Base-by-base conservation (phyloP, 2,329 filamentous ascomycete genomes). In the Diplodia seriata region DNA sequence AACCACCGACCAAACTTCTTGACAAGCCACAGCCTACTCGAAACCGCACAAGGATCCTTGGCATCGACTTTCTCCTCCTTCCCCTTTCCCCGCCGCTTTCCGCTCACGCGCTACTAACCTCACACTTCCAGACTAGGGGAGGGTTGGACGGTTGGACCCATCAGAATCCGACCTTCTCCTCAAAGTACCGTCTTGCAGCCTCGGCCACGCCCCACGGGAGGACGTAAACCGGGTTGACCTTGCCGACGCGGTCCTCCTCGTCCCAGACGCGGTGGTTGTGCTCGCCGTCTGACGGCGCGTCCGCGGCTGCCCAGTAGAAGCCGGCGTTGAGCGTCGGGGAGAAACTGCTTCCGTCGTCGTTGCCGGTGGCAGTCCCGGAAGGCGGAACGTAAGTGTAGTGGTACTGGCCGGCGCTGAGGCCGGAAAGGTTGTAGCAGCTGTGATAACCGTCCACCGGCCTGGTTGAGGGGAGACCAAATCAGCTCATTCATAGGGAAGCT, bases 361-460 rank as follows among this genome's bases (percentile, higher is more conserved):
- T 70, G 36, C 57, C 73, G 54, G 78, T 76, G 7, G 78, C 76
- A 5, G 70, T 68, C 66, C n/a, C 43, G n/a, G 74, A 33, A 33
- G 31, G 71, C 26, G 80, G 80, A 4, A 8, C 40, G 71, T 85
- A 85, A 47, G 78, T 79, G 71, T 86, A 86, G 49, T 80, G 75
- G 77, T 97, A 87, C 80, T 97, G 92, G 29, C 90, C 90, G 65
- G 89, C 90, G 77, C 92, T 95, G 72, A 98, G 84, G 5, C 94
- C 94, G 61, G 49, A 56, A 2, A 98, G 86, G 36, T 94, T 92
- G 81, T 98, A 98, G 81, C 92, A 95, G 54, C 93, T 93, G 80
- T 98, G 94, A 75, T 98, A 97, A 59, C 91, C 90, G 81, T 98
- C 94, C 4, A 93, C 89, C 69, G 85, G 84, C 74, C 91, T 93